Evolutionary conservation across 1,284 basidiomycete genomes (phyloP), one percentile per base, ranked within the genome.

Genomic region (Fomitopsis betulina): DNA sequence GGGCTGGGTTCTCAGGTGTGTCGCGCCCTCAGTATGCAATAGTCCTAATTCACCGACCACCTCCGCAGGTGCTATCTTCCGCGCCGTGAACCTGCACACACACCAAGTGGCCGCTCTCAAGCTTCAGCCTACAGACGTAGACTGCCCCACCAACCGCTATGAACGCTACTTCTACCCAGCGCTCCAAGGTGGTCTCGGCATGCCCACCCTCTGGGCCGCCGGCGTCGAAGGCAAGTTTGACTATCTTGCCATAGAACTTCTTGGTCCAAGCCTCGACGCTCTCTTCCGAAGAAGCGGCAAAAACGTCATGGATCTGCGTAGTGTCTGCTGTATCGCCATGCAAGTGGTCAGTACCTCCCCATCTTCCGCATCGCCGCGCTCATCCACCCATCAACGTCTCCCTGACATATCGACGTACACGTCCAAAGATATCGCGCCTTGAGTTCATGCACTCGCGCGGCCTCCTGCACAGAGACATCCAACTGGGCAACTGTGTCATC

Each of bases 381-480:
- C 7, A 33, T 56, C 39, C 35, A 37, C 12, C 13, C 13, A 37
- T 37, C 35, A 37, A 30, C 51, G 13, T 54, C 47, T 38, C 25
- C 39, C 25, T 37, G 3, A 12, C n/a, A 58, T 54, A 33, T 51
- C 54, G 21, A 49, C 21, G 17, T 21, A 33, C 19, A 30, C 40
- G 38, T 43, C 37, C 54, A 33, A 66, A 91, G 88, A 89, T 91
- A 58, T 67, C 77, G 58, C 76, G 88, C 42, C 75, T 91, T 12
- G 81, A 86, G 63, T 82, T 81, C 58, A 91, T 91, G 88, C 88
- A 91, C 67, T 73, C 75, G 3, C 79, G 82, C 33, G 88, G 87
- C 17, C 76, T 91, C 39, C 75, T 91, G 37, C 88, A 91, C 67
- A 81, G 88, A 8, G 88, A 91, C 63, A 85, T 91, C 54, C 88